Evolutionary conservation across 805 yeast species (phyloP).

Genomic region (Metschnikowia peoriensis): DNA sequence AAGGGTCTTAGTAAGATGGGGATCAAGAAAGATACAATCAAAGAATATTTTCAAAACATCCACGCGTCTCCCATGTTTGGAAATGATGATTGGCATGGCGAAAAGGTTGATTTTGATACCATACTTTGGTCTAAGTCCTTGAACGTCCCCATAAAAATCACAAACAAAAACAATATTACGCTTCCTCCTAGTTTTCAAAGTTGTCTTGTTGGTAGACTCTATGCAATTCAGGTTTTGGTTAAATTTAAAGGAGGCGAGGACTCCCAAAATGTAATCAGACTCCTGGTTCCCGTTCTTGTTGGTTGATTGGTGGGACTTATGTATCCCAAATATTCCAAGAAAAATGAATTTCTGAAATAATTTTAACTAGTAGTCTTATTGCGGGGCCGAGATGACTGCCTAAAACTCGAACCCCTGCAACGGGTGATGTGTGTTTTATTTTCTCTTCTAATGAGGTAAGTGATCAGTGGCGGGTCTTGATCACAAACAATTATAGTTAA

Average conservation of each 20-base stretch:
- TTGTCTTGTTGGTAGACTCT: conserved; percentile 59
- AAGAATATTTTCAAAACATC: conserved; percentile 34
- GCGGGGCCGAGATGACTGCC: no score
- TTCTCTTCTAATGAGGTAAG: no score
- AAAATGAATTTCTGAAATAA: no score
- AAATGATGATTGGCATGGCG: conserved; percentile 30
- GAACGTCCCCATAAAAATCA: conserved; percentile 40
- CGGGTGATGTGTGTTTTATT: no score
- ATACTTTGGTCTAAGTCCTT: conserved; percentile 33
- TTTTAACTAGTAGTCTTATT: no score
- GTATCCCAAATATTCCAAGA: background rate
- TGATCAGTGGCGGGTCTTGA: no score
- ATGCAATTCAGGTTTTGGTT: conserved; percentile 49
- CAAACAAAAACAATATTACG: conserved; percentile 46
- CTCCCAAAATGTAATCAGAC: conserved; percentile 10
- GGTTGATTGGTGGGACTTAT: conserved; percentile 4
- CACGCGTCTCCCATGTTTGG: conserved; percentile 20
- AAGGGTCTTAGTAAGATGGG: conserved; percentile 38
- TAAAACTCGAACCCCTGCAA: no score
- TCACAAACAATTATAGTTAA: no score
- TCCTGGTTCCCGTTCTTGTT: conserved; percentile 20
- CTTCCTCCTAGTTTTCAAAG: conserved; percentile 62
- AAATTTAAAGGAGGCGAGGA: conserved; percentile 41
- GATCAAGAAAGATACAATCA: conserved; percentile 39
- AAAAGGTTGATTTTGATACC: conserved; percentile 25